Base-by-base conservation (phyloP, 768 basidiomycete genomes). In the Clavulina sp. region DNA sequence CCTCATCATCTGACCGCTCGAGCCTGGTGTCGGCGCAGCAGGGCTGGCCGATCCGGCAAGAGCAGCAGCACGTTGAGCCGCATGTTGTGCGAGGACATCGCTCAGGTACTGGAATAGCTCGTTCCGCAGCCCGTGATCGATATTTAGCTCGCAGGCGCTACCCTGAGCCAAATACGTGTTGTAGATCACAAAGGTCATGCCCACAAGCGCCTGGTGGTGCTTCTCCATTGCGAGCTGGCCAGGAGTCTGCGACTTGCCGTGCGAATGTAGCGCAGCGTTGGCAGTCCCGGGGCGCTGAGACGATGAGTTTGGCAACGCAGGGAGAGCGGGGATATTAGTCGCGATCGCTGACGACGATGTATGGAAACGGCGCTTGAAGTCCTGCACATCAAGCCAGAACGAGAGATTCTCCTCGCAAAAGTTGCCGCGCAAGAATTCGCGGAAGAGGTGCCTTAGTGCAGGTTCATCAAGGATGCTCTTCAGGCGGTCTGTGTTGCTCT, bases 381-480 rank as follows among this genome's bases (percentile, higher is more conserved):
- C 95, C 63, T 88, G 77, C 2, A 96, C 92, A 61, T 99, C 95
- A 52, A 97, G 64, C 85, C 89, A 99, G 69, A 96, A 99, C 44
- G 83, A 81, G 57, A 99, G 68, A 63, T 99, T 99, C 71, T 99
- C 95, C 62, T 99, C 95, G 68, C 88, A 97, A 64, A 95, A 97
- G 65, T 96, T 97, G 52, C 78, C 73, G 30, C 87, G 77, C 51
- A 99, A 67, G 70, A 91, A 93, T 57, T 97, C 95, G 54, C 95
- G 80, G 75, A 99, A 99, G 48, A 96, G 69, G 2, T 78, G 75
- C 13, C 95, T 78, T 33, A 92, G 69, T 29, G 81, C 80, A 0
- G 92, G 85, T 56, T 97, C 89, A 56, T 93, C 92, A 23, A 99
- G 75, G 56, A 99, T 92, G 64, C 84, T 85, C 56, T 79, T 77